Evolutionary conservation across 2,329 filamentous ascomycete genomes (phyloP).

Genomic region (Trichophyton rubrum): DNA sequence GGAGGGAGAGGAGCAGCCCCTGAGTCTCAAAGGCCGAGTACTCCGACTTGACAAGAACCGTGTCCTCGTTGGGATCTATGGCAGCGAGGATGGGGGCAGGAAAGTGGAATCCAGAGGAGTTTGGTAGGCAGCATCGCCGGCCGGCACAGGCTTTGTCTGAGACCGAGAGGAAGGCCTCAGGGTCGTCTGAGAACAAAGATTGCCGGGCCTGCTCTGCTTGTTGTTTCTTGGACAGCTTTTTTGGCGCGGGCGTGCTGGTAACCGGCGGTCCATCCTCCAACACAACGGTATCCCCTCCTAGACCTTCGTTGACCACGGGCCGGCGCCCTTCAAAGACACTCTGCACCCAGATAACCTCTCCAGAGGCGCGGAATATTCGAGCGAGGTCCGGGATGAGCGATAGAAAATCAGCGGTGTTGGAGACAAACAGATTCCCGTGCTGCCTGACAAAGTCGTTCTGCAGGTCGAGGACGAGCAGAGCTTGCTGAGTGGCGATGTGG

Average conservation of each 20-base stretch:
- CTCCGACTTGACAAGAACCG: conserved; percentile 54
- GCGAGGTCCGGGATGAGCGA: conserved; percentile 54
- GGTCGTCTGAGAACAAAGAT: conserved; percentile 20
- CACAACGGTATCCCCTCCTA: conserved; percentile 36
- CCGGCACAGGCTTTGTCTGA: conserved; percentile 16
- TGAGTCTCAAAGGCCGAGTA: conserved; percentile 81
- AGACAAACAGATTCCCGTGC: conserved; percentile 55
- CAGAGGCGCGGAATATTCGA: conserved; percentile 57
- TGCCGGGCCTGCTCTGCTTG: neutral
- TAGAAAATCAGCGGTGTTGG: conserved; percentile 52
- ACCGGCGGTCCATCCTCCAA: conserved; percentile 17
- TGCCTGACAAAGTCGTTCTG: conserved; percentile 77
- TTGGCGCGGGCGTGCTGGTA: neutral
- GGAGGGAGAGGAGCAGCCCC: conserved; percentile 59
- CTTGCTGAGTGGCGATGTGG: conserved; percentile 47
- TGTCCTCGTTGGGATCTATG: conserved; percentile 41
- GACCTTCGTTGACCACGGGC: conserved; percentile 40
- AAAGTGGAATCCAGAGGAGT: conserved; percentile 37
- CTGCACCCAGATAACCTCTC: conserved; percentile 72
- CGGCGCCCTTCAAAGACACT: conserved; percentile 58
- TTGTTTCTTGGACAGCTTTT: neutral
- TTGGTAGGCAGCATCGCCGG: conserved; percentile 29
- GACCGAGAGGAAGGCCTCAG: conserved; percentile 32
- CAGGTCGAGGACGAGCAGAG: conserved; percentile 70
- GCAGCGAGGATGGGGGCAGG: conserved; percentile 37